Evolutionary conservation across 371 early-diverging fungal species (phyloP).

Genomic region (Mycotypha africana): DNA sequence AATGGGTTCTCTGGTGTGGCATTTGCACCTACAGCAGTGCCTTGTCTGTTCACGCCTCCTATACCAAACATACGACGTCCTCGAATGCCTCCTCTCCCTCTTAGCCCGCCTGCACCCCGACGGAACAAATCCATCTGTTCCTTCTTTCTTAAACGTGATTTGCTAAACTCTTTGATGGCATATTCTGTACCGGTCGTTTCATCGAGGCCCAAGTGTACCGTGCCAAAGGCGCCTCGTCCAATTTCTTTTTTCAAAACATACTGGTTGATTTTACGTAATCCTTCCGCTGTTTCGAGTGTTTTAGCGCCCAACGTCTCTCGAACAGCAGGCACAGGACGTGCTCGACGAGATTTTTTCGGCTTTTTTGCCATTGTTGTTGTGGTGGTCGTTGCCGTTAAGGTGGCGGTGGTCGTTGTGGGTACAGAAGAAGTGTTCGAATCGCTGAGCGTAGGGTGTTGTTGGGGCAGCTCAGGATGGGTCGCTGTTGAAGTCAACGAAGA

Average conservation of each 20-base stretch:
- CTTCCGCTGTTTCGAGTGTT: constrained; percentile 63
- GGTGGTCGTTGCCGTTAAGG: too few species aligned
- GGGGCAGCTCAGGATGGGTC: too few species aligned
- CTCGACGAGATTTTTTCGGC: too few species aligned
- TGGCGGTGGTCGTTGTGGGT: too few species aligned
- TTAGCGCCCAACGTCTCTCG: constrained; percentile 71
- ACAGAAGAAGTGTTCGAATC: too few species aligned
- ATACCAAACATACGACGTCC: constrained; percentile 27
- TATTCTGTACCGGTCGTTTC: constrained; percentile 45
- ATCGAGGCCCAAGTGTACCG: constrained; percentile 76
- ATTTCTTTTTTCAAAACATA: constrained; percentile 71
- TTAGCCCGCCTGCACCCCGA: constrained; percentile 27
- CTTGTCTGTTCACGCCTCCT: constrained; percentile 25
- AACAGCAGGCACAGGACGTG: constrained; percentile 41
- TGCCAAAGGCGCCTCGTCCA: constrained; percentile 89
- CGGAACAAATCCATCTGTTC: constrained; percentile 56
- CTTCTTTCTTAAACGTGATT: constrained; percentile 72
- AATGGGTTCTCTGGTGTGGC: constrained; percentile 65
- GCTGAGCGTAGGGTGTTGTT: too few species aligned
- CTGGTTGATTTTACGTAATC: constrained; percentile 70
- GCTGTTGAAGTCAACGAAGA: too few species aligned
- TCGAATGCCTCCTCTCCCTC: constrained; percentile 39
- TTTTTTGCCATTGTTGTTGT: too few species aligned
- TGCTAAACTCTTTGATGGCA: constrained; percentile 89
- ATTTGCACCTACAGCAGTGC: neutral